Evolutionary conservation across 176 grass and related monocot genomes (phyloP), one percentile per base, ranked within the genome.

Genomic region (Musa beccarii): DNA sequence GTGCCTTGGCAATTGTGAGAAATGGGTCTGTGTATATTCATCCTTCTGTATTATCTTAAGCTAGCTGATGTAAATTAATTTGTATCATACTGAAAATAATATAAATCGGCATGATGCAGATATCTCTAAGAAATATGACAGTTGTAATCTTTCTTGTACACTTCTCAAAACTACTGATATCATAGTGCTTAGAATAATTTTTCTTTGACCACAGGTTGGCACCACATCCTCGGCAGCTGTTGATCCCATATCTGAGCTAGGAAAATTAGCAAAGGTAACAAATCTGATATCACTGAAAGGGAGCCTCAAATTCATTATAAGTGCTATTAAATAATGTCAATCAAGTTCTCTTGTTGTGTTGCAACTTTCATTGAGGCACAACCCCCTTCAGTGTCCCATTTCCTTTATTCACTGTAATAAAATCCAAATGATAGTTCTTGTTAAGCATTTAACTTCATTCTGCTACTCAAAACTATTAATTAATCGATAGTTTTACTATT

Each of bases 211-310:
- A 53, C 83, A 92, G 89, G 83, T 92, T 70, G 89, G 89, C 52
- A 92, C 89, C 8, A 92, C 86, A 74, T 92, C 89, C 73, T 92
- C 89, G 52, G 82, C 89, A 23, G 86, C 89, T 28, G 76, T 92
- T 29, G 89, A 92, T 82, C 86, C 89, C 24, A 76, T 92, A 79
- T 77, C 59, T 63, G 69, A 84, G 68, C 55, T 92, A 70, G 89
- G 86, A 76, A 72, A 82, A 28, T 76, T 92, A 82, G 81, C 89
- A 23, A 86, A 92, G 89, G 89, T 92, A 29, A 25, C 15, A 43
- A 68, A 73, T 1, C 68, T 14, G 13, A 70, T 74, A 54, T 22
- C 73, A 21, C 24, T 52, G 9, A 7, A 34, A 68, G 11, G 23
- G 23, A 43, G 22, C 49, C 65, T 29, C 2, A 68, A 49, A 15